phyloP scores from a whole-genome alignment of 805 yeast species.

The Ogataea minuta region DNA sequence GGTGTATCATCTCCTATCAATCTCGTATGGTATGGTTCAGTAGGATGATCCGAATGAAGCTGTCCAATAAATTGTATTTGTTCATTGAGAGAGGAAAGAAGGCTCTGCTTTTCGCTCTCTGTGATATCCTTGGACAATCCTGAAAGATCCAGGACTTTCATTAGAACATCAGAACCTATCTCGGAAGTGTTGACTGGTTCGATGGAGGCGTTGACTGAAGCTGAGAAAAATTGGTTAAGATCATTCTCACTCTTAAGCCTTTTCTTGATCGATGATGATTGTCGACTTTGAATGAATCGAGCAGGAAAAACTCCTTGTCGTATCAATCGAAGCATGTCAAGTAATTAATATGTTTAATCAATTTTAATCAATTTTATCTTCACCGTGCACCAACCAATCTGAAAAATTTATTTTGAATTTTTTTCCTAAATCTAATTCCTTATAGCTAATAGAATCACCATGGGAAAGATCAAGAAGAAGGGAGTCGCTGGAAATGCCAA shows the following conservation, averaged over 20 bases:
- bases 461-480: constrained; percentile 77
- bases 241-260: constrained; percentile 5
- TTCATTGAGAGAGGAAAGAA: constrained; percentile 38
- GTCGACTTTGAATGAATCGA: not conserved
- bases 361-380: not conserved
- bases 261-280: not conserved
- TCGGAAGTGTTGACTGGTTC: not conserved
- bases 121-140: constrained; percentile 41
- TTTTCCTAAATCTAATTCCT: constrained; percentile 9
- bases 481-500: constrained; percentile 86
- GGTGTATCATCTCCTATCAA: constrained; percentile 24
- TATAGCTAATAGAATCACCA: constrained; percentile 6
- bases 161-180: constrained; percentile 20
- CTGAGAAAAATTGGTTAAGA: constrained; percentile 18
- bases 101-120: constrained; percentile 28
- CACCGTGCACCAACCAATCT: constrained; percentile 15
- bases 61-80: constrained; percentile 52
- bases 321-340: not conserved
- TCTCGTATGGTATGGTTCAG: constrained; percentile 23
- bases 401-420: constrained; percentile 16
- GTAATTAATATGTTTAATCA: not conserved
- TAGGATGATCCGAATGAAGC: constrained; percentile 35
- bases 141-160: constrained; percentile 44
- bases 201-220: not conserved
- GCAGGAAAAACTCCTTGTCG: not conserved